A percentile compares a stretch with the other conserved stretches of the same genome.
phyloP scores from a whole-genome alignment of 179 eudicot genomes.

The Spinacia oleracea region DNA sequence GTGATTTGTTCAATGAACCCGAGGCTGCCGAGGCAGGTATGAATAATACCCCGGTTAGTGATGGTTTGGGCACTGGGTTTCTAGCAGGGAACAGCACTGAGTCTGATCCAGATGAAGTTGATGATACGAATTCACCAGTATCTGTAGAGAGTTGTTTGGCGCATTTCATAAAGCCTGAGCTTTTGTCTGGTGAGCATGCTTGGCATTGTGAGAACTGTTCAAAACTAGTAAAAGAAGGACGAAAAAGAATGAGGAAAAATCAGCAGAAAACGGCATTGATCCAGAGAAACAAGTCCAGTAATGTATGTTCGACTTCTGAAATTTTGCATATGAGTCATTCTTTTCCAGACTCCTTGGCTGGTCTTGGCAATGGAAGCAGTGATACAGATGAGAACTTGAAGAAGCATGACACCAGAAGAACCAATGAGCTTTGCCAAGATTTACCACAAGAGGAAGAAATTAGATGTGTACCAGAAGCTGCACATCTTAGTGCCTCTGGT shows the following conservation, averaged over 20 bases:
- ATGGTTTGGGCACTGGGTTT: conserved; percentile 38
- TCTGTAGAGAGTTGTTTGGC: conserved; percentile 82
- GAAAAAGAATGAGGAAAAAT: conserved; percentile 37
- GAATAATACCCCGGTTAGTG: conserved; percentile 25
- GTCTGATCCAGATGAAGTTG: conserved; percentile 91
- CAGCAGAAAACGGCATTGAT: conserved; percentile 22
- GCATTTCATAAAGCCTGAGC: conserved; percentile 74
- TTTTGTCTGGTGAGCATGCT: conserved; percentile 74
- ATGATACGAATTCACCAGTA: conserved; percentile 74
- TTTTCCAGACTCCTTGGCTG: conserved; percentile 9
- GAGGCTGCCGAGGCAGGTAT: conserved; percentile 37
- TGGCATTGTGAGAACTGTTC: conserved; percentile 98
- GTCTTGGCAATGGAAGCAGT: conserved; percentile 35
- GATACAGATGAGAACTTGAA: conserved; percentile 27
- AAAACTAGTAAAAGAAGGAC: conserved; percentile 47
- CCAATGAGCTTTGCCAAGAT: conserved; percentile 27
- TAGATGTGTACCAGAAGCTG: conserved; percentile 25
- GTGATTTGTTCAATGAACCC: conserved; percentile 74
- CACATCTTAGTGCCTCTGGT: conserved; percentile 22
- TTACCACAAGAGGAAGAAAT: conserved; percentile 26
- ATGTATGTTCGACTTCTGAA: conserved; percentile 28
- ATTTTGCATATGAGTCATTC: conserved; percentile 9
- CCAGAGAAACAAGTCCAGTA: conserved; percentile 26
- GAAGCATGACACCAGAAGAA: conserved; percentile 12
- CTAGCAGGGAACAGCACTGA: conserved; percentile 51